Conservation (phyloP, 805 yeast genomes). For the Saturnispora gosingensis region DNA sequence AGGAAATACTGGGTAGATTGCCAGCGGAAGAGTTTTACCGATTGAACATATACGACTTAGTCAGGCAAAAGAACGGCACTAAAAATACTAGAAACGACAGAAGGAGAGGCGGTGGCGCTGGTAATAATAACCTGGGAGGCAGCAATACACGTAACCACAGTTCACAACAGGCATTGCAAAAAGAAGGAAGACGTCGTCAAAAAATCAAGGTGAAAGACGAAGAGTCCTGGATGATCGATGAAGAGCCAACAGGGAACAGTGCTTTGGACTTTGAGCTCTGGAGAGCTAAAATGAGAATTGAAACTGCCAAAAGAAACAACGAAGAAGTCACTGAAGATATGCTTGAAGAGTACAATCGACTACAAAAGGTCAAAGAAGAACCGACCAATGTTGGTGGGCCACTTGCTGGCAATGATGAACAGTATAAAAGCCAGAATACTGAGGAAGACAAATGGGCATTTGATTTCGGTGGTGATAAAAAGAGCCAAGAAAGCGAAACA, state of each 20-base stretch:
- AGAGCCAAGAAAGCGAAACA: background rate
- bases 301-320: slow-evolving; percentile 40
- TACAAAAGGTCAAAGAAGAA: background rate
- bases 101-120: slow-evolving; percentile 3
- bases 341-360: background rate
- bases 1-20: slow-evolving; percentile 24
- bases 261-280: slow-evolving; percentile 52
- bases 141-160: slow-evolving; percentile 11
- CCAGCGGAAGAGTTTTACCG: slow-evolving; percentile 46
- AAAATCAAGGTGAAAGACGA: slow-evolving; percentile 13
- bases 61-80: background rate
- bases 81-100: background rate
- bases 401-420: background rate
- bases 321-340: slow-evolving; percentile 26
- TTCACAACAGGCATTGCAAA: background rate
- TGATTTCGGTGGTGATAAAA: slow-evolving; percentile 9
- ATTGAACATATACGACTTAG: slow-evolving; percentile 17
- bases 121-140: slow-evolving; percentile 5
- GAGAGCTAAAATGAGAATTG: slow-evolving; percentile 44
- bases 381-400: background rate
- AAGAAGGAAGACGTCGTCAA: slow-evolving; percentile 13
- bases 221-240: slow-evolving; percentile 28
- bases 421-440: background rate
- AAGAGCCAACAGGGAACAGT: slow-evolving; percentile 38
- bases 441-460: slow-evolving; percentile 9